These are phyloP conservation scores for Suillus subalutaceus DNA, from an alignment of 768 basidiomycete species.

Conservation along the genomic window DNA sequence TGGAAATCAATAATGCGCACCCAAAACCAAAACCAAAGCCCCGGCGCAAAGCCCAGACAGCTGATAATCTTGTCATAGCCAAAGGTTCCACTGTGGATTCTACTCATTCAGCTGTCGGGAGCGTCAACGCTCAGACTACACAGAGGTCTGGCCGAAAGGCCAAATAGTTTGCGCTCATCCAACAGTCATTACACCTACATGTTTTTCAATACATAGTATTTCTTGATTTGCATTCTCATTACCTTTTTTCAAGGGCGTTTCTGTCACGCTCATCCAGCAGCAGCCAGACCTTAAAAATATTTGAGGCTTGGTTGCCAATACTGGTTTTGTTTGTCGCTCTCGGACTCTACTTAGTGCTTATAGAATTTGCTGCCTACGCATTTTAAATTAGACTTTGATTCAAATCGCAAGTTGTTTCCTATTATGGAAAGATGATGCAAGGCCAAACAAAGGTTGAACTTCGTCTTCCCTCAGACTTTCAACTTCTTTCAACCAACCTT, in stretches of 20 bases:
- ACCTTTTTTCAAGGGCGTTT: not conserved
- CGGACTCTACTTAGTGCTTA: not conserved
- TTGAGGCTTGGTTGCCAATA: not conserved
- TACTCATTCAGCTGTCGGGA: not conserved
- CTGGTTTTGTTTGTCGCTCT: not conserved
- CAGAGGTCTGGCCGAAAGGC: not conserved
- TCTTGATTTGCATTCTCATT: not conserved
- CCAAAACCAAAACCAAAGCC: not conserved
- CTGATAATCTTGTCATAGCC: not conserved
- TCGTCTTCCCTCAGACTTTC: not conserved
- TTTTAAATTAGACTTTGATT: not conserved
- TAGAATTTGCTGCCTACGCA: not conserved
- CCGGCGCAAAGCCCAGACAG: not conserved
- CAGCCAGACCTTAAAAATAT: not conserved
- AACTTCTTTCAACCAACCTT: not conserved
- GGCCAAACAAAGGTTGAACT: constrained; percentile 5
- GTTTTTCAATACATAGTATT: not conserved
- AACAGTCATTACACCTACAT: not conserved
- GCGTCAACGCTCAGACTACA: not conserved
- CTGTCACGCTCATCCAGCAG: not conserved
- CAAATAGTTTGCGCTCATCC: not conserved
- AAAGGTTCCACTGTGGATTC: not conserved
- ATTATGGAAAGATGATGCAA: constrained; percentile 1
- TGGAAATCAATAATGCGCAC: not conserved
- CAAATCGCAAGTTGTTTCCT: not conserved